Conservation (phyloP, 148 eudicot genomes). For the Rhododendron mucronatum region DNA sequence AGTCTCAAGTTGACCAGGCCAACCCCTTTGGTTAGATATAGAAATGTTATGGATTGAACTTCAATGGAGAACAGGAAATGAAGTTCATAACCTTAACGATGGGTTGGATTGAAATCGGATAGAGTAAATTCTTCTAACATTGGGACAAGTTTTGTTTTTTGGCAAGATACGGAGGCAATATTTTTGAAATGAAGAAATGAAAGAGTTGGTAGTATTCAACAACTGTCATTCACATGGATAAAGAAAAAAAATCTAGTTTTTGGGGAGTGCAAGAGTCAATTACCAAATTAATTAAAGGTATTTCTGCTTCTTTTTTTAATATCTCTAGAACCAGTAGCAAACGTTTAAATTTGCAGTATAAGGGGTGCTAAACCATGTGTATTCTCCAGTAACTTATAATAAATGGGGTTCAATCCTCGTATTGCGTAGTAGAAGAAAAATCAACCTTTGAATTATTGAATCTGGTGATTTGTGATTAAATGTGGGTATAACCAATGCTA, state of each 20-base stretch:
- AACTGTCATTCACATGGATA: background rate
- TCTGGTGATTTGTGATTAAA: background rate
- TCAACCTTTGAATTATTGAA: background rate
- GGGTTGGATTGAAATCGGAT: background rate
- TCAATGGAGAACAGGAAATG: background rate
- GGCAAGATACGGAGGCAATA: too few species aligned
- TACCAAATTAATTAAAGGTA: background rate
- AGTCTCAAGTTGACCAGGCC: background rate
- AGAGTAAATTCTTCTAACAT: too few species aligned
- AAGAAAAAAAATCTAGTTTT: too few species aligned
- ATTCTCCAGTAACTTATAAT: too few species aligned
- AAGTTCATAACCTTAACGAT: background rate
- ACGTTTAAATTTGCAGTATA: background rate
- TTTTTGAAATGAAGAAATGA: background rate
- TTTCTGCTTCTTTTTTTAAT: too few species aligned
- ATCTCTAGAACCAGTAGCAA: too few species aligned
- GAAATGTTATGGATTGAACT: background rate
- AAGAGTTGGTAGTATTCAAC: background rate
- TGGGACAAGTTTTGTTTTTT: background rate
- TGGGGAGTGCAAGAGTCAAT: background rate
- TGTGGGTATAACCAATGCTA: background rate
- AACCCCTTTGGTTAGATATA: background rate
- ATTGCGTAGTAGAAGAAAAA: background rate
- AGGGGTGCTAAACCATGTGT: background rate
- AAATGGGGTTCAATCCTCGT: background rate